These are phyloP conservation scores for Phytophthora litchii DNA, from an alignment of 352 stramenopile genomes.

Conservation along the genomic window DNA sequence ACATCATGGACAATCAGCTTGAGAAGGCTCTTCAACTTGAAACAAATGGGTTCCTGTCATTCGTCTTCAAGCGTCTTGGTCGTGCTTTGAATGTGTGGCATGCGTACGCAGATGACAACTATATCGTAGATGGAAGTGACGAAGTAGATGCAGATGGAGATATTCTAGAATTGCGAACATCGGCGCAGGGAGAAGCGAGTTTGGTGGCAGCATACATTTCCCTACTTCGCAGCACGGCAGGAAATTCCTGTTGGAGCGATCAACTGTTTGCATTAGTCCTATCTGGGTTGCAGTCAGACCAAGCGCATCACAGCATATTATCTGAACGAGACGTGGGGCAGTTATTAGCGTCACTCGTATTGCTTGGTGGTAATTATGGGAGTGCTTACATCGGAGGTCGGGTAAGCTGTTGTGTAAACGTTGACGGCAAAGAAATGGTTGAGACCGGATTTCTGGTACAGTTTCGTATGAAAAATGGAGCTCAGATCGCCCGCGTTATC, in stretches of 20 bases:
- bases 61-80: slow-evolving; percentile 46
- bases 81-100: slow-evolving; percentile 52
- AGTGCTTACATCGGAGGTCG: slow-evolving; percentile 57
- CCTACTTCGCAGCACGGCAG: slow-evolving; percentile 45
- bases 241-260: slow-evolving; percentile 39
- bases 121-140: background rate
- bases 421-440: slow-evolving; percentile 75
- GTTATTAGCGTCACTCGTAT: slow-evolving; percentile 46
- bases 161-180: slow-evolving; percentile 51
- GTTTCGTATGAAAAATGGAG: slow-evolving; percentile 46
- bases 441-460: slow-evolving; percentile 73
- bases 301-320: background rate
- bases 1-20: slow-evolving; percentile 48
- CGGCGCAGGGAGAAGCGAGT: slow-evolving; percentile 47
- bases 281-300: slow-evolving; percentile 14
- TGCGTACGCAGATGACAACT: slow-evolving; percentile 30
- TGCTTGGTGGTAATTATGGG: slow-evolving; percentile 65
- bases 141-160: slow-evolving; percentile 14
- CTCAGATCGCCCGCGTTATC: slow-evolving; percentile 57
- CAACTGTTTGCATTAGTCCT: slow-evolving; percentile 37
- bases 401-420: slow-evolving; percentile 76
- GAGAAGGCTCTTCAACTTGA: slow-evolving; percentile 25
- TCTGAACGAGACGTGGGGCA: slow-evolving; percentile 18
- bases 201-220: slow-evolving; percentile 55
- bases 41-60: slow-evolving; percentile 35